Evolutionary conservation across 768 basidiomycete genomes (phyloP).

Genomic region (Lentinula lateritia): DNA sequence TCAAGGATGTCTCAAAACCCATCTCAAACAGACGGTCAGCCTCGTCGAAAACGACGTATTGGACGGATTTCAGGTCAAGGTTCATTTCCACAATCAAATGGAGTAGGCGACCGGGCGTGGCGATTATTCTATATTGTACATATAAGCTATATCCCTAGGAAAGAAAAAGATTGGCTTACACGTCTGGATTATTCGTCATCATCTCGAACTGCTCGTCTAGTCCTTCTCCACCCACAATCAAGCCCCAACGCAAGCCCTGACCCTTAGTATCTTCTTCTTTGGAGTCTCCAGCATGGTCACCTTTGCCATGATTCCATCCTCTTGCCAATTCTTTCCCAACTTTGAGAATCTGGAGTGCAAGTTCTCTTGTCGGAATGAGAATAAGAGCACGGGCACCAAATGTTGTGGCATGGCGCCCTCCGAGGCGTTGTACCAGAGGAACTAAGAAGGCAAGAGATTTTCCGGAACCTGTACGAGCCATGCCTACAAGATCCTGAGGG

Average conservation of each 20-base stretch:
- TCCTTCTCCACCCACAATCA: conserved; percentile 93
- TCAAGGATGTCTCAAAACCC: conserved; percentile 90
- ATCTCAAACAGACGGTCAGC: conserved; percentile 98
- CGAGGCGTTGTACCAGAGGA: conserved; percentile 82
- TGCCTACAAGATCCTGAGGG: conserved; percentile 90
- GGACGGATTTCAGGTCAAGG: conserved; percentile 78
- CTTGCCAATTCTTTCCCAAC: conserved; percentile 93
- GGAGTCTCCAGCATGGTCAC: conserved; percentile 70
- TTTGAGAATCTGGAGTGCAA: conserved; percentile 88
- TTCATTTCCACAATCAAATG: conserved; percentile 98
- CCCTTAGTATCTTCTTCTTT: conserved; percentile 55
- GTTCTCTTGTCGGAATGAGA: conserved; percentile 86
- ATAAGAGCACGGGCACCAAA: conserved; percentile 88
- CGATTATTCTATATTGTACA: conserved; percentile 70
- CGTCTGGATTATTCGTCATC: conserved; percentile 90
- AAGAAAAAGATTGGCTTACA: conserved; percentile 50
- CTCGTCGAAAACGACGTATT: conserved; percentile 95
- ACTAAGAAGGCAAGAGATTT: conserved; percentile 96
- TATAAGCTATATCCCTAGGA: conserved; percentile 9
- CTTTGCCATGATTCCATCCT: conserved; percentile 62
- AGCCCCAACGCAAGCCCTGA: conserved; percentile 77
- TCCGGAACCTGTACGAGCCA: conserved; percentile 97
- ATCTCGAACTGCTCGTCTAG: conserved; percentile 95
- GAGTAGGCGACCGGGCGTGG: conserved; percentile 95
- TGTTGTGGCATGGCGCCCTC: conserved; percentile 68